These are phyloP conservation scores for Thalassiosira profunda DNA, from an alignment of 108 stramenopile genomes.

Conservation along the genomic window DNA sequence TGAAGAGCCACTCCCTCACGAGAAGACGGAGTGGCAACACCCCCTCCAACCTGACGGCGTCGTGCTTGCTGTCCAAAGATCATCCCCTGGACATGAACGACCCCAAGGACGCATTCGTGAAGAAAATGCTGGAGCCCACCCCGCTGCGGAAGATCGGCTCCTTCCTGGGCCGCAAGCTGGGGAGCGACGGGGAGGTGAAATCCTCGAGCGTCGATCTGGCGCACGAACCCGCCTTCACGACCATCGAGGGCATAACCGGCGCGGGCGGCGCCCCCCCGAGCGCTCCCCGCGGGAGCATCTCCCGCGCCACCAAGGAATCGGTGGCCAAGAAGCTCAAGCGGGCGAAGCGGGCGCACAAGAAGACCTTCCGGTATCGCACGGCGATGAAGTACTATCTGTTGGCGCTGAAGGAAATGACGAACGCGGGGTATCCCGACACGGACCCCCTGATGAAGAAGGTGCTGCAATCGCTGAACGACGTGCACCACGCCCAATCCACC, in stretches of 20 bases:
- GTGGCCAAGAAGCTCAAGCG: slow-evolving; percentile 56
- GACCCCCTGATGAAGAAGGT: slow-evolving; percentile 61
- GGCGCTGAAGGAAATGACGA: slow-evolving; percentile 59
- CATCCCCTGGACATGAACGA: slow-evolving; percentile 2
- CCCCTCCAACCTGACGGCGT: neutral
- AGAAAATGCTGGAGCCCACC: slow-evolving; percentile 25
- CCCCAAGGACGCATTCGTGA: slow-evolving; percentile 17
- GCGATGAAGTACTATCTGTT: slow-evolving; percentile 79
- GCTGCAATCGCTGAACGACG: slow-evolving; percentile 61
- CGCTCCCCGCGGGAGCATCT: neutral
- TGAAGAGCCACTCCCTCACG: neutral
- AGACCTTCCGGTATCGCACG: slow-evolving; percentile 70
- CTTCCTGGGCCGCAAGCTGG: slow-evolving; percentile 13
- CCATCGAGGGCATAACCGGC: neutral
- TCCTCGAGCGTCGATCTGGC: neutral
- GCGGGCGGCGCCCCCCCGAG: neutral
- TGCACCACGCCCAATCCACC: slow-evolving; percentile 70
- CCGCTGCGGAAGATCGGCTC: slow-evolving; percentile 21
- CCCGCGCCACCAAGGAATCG: slow-evolving; percentile 4
- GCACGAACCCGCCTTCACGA: neutral
- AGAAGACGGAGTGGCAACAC: neutral
- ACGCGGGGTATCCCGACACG: slow-evolving; percentile 57
- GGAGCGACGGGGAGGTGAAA: neutral
- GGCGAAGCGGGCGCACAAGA: slow-evolving; percentile 61
- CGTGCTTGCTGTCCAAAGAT: neutral